Evolutionary conservation across 2,329 filamentous ascomycete species (phyloP), one percentile per base, ranked within the genome.

Genomic region (Pseudopyrenochaeta lycopersici): DNA sequence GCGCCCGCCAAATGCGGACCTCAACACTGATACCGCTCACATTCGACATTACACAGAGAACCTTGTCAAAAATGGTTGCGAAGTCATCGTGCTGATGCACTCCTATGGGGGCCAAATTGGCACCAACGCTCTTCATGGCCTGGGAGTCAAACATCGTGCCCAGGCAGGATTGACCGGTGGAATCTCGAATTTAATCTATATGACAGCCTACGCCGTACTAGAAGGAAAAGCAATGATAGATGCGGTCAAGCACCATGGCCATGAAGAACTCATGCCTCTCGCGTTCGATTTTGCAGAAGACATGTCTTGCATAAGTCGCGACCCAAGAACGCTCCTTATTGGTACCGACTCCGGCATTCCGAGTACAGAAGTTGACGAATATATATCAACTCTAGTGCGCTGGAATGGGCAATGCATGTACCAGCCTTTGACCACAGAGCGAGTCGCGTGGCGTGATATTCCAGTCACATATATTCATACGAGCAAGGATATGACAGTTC

Each of bases 391-490:
- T 2, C 32, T 54, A 12, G 43, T 44, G 32, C 39, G 36, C 3
- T 60, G 56, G 59, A 61, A 58, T 30, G 58, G 51, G 3, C 15
- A 47, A 12, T 46, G 27, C 32, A 55, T 52, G 53, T 53, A 57
- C 29, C n/a, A 60, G 11, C 40, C 32, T 20, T 14, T 56, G 1
- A 46, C 29, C 4, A 31, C 48, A 9, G 23, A 32, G 11, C 20
- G 39, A 4, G 39, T 29, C 11, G 50, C 59, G 4, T 62, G 59
- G 56, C 48, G 42, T 20, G 56, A 60, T 5, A 46, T 60, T 9
- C 52, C 44, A 1, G 47, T 57, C 4, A 57, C 44, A 10, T 60
- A 62, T 47, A 46, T 62, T 6, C 31, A 54, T 10, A 50, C 52
- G 3, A 55, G 46, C 3, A 15, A 40, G 36, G 59, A 60, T 46